Evolutionary conservation across 192 early-diverging fungal genomes (phyloP).

Genomic region (Coemansia sp.): DNA sequence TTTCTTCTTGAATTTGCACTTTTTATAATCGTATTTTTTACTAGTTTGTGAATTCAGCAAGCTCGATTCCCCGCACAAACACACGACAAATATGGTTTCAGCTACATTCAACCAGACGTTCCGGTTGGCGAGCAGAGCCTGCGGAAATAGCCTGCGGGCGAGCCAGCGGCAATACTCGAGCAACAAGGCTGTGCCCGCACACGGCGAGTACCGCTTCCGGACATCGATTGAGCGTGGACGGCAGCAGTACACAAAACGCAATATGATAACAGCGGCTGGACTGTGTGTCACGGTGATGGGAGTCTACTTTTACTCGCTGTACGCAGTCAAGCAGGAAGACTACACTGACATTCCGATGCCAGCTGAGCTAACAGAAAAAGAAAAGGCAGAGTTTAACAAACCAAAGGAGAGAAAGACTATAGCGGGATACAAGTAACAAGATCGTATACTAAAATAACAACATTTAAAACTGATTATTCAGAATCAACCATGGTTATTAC

Average conservation of each 20-base stretch:
- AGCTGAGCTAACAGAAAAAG: conserved; percentile 32
- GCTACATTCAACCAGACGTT: too few relatives aligned
- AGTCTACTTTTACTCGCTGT: conserved; percentile 67
- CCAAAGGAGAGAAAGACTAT: background rate
- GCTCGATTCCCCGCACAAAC: too few relatives aligned
- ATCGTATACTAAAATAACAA: too few relatives aligned
- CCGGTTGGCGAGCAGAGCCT: background rate
- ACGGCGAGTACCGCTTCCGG: conserved; percentile 44
- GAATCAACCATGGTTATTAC: too few relatives aligned
- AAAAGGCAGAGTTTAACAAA: conserved; percentile 24
- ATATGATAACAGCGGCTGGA: conserved; percentile 30
- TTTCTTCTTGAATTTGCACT: background rate
- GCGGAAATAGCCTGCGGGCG: conserved; percentile 5
- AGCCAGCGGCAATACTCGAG: background rate
- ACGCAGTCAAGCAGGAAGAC: conserved; percentile 75
- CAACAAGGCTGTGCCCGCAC: conserved; percentile 7
- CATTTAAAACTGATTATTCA: too few relatives aligned
- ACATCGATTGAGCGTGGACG: conserved; percentile 52
- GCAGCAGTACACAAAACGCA: conserved; percentile 26
- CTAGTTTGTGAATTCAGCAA: background rate
- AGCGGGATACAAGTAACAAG: too few relatives aligned
- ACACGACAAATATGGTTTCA: too few relatives aligned
- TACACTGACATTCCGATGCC: conserved; percentile 74
- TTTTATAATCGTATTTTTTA: background rate
- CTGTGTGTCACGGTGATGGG: conserved; percentile 18